Conservation (phyloP, 2,329 filamentous ascomycete species). For the Pezicula neosporulosa region DNA sequence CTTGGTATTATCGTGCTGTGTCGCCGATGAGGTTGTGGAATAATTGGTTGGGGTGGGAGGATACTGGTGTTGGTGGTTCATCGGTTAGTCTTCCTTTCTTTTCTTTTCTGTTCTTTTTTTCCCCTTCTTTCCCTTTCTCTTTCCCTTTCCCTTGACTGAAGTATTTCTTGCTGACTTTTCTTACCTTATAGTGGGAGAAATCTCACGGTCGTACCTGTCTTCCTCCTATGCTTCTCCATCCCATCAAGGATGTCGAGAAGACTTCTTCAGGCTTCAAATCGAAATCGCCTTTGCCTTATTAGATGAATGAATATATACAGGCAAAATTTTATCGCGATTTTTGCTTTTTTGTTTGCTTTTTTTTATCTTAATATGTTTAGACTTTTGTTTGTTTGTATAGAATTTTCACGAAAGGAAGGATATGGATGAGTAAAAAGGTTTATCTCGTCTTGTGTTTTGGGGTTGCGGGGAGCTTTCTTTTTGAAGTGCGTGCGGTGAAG, state of each 20-base stretch:
- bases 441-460: too few species aligned
- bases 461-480: too few species aligned
- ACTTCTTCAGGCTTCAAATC: constrained; percentile 42
- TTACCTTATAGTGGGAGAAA: constrained; percentile 51
- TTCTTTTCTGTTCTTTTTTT: background rate
- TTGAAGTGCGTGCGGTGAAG: too few species aligned
- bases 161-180: too few species aligned
- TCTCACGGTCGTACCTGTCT: constrained; percentile 53
- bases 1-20: constrained; percentile 58
- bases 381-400: too few species aligned
- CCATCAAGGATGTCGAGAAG: constrained; percentile 54
- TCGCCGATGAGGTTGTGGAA: constrained; percentile 57
- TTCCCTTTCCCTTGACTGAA: too few species aligned
- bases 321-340: too few species aligned
- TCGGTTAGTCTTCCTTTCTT: constrained; percentile 18
- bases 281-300: constrained; percentile 37
- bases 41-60: constrained; percentile 60
- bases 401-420: too few species aligned
- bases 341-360: too few species aligned
- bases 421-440: too few species aligned
- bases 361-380: too few species aligned
- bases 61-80: constrained; percentile 49
- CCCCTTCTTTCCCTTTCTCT: too few species aligned
- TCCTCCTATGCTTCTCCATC: constrained; percentile 56
- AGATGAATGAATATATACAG: background rate